Conservation (phyloP, 306 rosid species). For the Trichosanthes truncata region DNA sequence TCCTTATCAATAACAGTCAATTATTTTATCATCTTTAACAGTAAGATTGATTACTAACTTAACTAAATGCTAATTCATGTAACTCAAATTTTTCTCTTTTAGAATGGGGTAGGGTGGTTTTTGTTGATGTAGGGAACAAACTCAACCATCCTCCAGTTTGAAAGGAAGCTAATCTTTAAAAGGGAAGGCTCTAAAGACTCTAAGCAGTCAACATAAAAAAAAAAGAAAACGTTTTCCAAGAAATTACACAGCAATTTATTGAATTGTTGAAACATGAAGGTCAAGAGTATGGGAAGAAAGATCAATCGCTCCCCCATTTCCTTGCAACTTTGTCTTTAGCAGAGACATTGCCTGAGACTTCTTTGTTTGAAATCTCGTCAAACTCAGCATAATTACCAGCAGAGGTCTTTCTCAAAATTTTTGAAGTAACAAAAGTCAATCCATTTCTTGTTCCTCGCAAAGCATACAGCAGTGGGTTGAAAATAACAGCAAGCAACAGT, state of each 20-base stretch:
- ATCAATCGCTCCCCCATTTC: conserved; percentile 66
- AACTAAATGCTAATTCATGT: neutral
- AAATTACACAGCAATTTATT: neutral
- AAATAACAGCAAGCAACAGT: conserved; percentile 59
- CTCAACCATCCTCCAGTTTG: neutral
- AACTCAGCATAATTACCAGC: conserved; percentile 20
- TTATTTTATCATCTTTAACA: too few relatives aligned
- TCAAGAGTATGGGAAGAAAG: conserved; percentile 17
- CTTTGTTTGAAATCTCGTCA: conserved; percentile 30
- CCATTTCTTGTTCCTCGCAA: conserved; percentile 78
- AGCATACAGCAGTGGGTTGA: conserved; percentile 72
- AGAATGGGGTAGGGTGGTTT: neutral
- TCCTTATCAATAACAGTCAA: too few relatives aligned
- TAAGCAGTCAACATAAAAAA: neutral
- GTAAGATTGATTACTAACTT: neutral
- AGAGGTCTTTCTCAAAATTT: conserved; percentile 35
- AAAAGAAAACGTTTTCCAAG: neutral
- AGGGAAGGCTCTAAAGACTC: neutral
- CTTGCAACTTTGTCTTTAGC: conserved; percentile 70
- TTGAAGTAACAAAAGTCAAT: conserved; percentile 40
- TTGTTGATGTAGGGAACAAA: neutral
- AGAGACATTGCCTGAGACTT: conserved; percentile 33
- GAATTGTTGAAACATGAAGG: neutral
- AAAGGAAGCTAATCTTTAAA: neutral
- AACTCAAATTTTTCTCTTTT: neutral